phyloP scores from a whole-genome alignment of 805 yeast genomes.

The Lipomyces starkeyi region DNA sequence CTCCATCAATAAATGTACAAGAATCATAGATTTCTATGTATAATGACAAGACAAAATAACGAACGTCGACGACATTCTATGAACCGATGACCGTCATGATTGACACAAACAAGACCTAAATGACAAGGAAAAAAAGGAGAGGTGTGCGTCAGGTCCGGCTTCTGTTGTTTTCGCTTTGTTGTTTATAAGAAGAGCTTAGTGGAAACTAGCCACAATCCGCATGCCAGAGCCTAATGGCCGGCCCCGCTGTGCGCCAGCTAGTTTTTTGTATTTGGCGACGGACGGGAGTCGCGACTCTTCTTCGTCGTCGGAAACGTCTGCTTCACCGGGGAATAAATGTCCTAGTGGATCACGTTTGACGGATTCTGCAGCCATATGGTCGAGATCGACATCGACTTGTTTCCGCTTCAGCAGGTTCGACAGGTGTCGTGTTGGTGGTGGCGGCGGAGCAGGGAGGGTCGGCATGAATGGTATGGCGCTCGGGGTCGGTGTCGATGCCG shows the following conservation, averaged over 20 bases:
- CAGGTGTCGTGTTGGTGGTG: slow-evolving; percentile 27
- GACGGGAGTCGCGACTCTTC: slow-evolving; percentile 24
- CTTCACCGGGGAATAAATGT: slow-evolving; percentile 40
- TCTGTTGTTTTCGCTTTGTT: neutral
- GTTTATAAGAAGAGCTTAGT: slow-evolving; percentile 4
- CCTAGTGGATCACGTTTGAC: slow-evolving; percentile 37
- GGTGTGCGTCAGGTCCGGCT: neutral
- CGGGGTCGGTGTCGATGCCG: slow-evolving; percentile 9
- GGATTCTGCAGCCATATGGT: slow-evolving; percentile 32
- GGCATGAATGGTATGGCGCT: slow-evolving; percentile 7
- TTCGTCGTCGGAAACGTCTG: slow-evolving; percentile 32
- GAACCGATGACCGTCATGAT: neutral
- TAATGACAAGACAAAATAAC: neutral
- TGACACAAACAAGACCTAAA: neutral
- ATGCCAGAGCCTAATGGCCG: slow-evolving; percentile 32
- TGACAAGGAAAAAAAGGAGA: neutral
- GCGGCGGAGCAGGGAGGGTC: slow-evolving; percentile 9
- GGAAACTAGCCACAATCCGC: slow-evolving; percentile 31
- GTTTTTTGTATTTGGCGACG: slow-evolving; percentile 29
- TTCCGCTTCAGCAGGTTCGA: slow-evolving; percentile 33
- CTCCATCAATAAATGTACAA: slow-evolving; percentile 2
- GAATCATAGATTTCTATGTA: neutral
- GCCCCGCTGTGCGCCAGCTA: slow-evolving; percentile 18
- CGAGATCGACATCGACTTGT: slow-evolving; percentile 32
- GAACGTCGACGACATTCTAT: neutral